Conservation (phyloP, 2,329 filamentous ascomycete genomes). For the Curvularia eragrostidis region DNA sequence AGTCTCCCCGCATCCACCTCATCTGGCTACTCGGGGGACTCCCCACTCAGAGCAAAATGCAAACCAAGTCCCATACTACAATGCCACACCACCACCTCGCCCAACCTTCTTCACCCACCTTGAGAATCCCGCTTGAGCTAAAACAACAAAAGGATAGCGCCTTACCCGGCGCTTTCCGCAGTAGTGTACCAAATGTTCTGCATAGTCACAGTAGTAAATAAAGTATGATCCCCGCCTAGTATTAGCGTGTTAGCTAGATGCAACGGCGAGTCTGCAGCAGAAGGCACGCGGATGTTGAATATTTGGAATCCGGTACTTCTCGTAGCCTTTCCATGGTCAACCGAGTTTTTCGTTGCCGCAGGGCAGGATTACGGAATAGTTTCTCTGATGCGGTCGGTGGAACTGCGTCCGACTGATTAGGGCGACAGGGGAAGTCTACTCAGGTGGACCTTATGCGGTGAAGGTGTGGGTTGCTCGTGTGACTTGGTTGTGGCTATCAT, state of each 20-base stretch:
- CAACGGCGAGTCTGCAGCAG: too few relatives aligned
- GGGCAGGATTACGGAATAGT: not conserved
- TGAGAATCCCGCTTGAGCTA: not conserved
- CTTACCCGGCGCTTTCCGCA: not conserved
- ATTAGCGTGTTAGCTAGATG: not conserved
- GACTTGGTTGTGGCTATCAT: not conserved
- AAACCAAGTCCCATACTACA: not conserved
- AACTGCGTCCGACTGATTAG: not conserved
- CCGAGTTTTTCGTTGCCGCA: not conserved
- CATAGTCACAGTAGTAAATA: not conserved
- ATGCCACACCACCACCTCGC: not conserved
- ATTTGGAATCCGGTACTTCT: not conserved
- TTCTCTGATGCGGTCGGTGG: not conserved
- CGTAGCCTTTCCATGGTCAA: not conserved
- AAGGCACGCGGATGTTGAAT: not conserved
- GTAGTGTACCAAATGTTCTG: not conserved
- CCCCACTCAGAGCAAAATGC: not conserved
- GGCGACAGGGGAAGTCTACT: not conserved
- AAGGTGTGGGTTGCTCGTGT: not conserved
- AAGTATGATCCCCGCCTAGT: not conserved
- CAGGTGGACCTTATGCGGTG: not conserved
- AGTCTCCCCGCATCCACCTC: not conserved
- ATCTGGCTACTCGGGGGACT: not conserved
- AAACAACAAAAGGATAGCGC: not conserved
- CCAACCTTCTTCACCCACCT: not conserved